Evolutionary conservation across 768 basidiomycete genomes (phyloP), one percentile per base, ranked within the genome.

Genomic region (Paxillus ammoniavirescens): DNA sequence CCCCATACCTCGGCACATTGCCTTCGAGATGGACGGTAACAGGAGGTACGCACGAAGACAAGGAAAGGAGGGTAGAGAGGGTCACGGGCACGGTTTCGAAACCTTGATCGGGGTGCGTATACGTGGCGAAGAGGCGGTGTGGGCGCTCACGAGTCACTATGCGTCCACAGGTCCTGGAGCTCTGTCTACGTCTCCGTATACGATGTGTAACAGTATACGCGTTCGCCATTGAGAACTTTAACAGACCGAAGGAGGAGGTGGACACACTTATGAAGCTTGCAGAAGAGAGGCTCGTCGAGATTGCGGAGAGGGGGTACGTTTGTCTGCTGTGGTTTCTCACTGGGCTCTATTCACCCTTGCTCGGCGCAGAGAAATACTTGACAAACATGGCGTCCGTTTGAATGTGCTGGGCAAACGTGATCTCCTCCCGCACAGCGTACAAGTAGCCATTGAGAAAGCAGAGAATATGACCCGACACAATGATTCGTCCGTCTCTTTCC

Each of bases 191-290:
- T 1, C 78, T 99, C n/a, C 74, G 83, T 12, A 79, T 99, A 45
- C 79, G 75, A 54, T 93, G 89, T 55, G 93, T 98, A 23, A 87
- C 92, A 2, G 91, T 88, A n/a, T 99, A 96, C 62, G 93, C 93
- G n/a, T 99, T 99, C 71, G 83, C 94, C 1, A 93, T 98, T 55
- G 96, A 98, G 62, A 99, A 98, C 73, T 98, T 98, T 74, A 91
- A 91, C 56, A 82, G 97, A 18, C 80, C 88, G 1, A 75, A 81
- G 50, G 86, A 87, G 4, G 97, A 99, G 68, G 93, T 99, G 2
- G 83, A 88, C 23, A 83, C 84, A 2, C 77, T 98, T 61, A 93
- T 99, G 93, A 69, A 74, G n/a, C 69, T 99, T 45, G 89, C 90
- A 0, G 85, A 91, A 66, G 77, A 78, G 14, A 86, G 87, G 57